phyloP scores from a whole-genome alignment of 176 grass and related monocot genomes.

The Areca catechu region DNA sequence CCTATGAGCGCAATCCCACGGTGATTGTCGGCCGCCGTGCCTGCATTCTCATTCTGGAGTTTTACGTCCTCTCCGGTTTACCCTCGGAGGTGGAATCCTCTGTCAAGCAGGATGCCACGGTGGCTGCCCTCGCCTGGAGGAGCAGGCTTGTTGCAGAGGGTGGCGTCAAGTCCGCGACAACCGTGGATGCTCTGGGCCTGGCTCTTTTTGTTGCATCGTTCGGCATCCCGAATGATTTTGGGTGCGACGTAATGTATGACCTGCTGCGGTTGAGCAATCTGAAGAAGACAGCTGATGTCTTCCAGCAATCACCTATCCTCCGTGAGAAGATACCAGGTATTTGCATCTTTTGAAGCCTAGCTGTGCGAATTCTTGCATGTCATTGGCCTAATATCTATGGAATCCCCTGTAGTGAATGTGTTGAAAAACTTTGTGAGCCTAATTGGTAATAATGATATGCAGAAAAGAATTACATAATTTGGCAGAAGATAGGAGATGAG shows the following conservation, averaged over 20 bases:
- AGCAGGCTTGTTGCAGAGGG: slow-evolving; percentile 28
- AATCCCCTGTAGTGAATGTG: too few species aligned
- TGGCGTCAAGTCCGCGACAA: slow-evolving; percentile 12
- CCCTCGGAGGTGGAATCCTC: slow-evolving; percentile 22
- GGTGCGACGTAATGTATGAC: slow-evolving; percentile 23
- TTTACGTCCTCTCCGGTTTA: slow-evolving; percentile 46
- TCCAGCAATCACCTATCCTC: slow-evolving; percentile 36
- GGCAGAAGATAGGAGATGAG: too few species aligned
- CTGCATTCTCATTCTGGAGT: slow-evolving; percentile 45
- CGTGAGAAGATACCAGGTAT: slow-evolving; percentile 31
- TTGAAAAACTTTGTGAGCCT: too few species aligned
- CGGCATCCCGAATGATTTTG: slow-evolving; percentile 35
- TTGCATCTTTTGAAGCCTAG: too few species aligned
- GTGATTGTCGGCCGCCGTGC: slow-evolving; percentile 24
- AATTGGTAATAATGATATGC: too few species aligned
- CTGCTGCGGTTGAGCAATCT: slow-evolving; percentile 21
- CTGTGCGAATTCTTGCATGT: too few species aligned
- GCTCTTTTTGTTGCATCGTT: slow-evolving; percentile 37
- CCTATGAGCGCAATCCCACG: slow-evolving; percentile 22
- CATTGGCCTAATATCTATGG: too few species aligned
- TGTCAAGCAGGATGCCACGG: slow-evolving; percentile 6
- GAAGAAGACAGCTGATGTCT: slow-evolving; percentile 25
- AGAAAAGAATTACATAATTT: too few species aligned
- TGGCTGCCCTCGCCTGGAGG: slow-evolving; percentile 36
- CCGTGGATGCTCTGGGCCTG: slow-evolving; percentile 42